Conservation (phyloP, 1,284 basidiomycete genomes). For the Malassezia vespertilionis region DNA sequence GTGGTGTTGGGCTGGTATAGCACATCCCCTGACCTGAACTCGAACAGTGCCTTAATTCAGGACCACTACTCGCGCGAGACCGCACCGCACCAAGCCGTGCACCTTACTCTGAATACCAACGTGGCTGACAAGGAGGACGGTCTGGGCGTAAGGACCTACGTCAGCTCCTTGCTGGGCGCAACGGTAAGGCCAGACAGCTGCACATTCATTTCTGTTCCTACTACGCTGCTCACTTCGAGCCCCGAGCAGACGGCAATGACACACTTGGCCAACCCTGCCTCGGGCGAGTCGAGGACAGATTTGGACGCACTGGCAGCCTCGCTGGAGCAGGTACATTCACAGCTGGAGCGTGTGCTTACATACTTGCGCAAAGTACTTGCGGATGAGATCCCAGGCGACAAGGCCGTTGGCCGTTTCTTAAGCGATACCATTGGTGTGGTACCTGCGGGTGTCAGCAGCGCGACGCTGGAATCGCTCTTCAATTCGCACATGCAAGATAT, state of each 20-base stretch:
- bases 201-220: slow-evolving; percentile 40
- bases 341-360: slow-evolving; percentile 71
- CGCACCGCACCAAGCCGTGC: slow-evolving; percentile 74
- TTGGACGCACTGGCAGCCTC: slow-evolving; percentile 57
- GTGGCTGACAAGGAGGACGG: slow-evolving; percentile 46
- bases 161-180: slow-evolving; percentile 57
- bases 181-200: slow-evolving; percentile 43
- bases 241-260: slow-evolving; percentile 38
- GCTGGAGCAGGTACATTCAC: slow-evolving; percentile 60
- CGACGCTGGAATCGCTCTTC: slow-evolving; percentile 40
- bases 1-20: slow-evolving; percentile 72
- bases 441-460: slow-evolving; percentile 32
- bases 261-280: slow-evolving; percentile 62
- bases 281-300: slow-evolving; percentile 35
- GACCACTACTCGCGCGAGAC: slow-evolving; percentile 95
- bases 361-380: slow-evolving; percentile 75
- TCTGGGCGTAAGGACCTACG: slow-evolving; percentile 66
- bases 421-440: slow-evolving; percentile 60
- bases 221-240: slow-evolving; percentile 47
- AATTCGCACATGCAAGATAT: slow-evolving; percentile 59
- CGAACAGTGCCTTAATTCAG: slow-evolving; percentile 93
- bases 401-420: slow-evolving; percentile 78
- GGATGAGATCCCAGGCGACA: slow-evolving; percentile 69
- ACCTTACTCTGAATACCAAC: slow-evolving; percentile 82
- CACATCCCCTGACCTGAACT: slow-evolving; percentile 65